These are phyloP conservation scores for Potentilla sterilis DNA, from an alignment of 306 rosid genomes.

Conservation along the genomic window DNA sequence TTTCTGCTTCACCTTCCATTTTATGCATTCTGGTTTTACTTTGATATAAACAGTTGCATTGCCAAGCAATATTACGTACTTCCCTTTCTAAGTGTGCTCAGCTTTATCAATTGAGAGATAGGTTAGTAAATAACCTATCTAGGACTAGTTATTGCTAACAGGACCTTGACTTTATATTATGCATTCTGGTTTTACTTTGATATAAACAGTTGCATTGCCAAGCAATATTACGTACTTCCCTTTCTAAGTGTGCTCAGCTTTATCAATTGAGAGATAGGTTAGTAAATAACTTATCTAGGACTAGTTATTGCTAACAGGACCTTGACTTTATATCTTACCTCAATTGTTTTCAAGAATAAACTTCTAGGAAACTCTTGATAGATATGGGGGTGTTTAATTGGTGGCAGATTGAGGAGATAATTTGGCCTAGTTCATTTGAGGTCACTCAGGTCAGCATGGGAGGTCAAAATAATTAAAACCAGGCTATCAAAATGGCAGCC, in stretches of 20 bases:
- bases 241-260: neutral
- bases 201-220: neutral
- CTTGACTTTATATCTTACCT: neutral
- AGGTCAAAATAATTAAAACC: neutral
- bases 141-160: neutral
- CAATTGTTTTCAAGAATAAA: constrained; percentile 2
- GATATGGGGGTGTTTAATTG: neutral
- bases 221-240: neutral
- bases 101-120: neutral
- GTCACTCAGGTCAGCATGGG: neutral
- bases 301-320: neutral
- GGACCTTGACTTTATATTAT: too few species aligned
- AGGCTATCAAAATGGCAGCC: neutral
- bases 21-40: neutral
- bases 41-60: neutral
- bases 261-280: neutral
- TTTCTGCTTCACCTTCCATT: neutral
- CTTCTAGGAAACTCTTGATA: neutral
- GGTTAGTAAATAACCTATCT: neutral
- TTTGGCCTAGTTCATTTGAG: neutral
- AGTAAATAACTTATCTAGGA: neutral
- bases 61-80: neutral
- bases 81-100: neutral
- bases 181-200: neutral
- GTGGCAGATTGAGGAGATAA: neutral